phyloP scores from a whole-genome alignment of 441 rosid genomes.

The Hura crepitans region DNA sequence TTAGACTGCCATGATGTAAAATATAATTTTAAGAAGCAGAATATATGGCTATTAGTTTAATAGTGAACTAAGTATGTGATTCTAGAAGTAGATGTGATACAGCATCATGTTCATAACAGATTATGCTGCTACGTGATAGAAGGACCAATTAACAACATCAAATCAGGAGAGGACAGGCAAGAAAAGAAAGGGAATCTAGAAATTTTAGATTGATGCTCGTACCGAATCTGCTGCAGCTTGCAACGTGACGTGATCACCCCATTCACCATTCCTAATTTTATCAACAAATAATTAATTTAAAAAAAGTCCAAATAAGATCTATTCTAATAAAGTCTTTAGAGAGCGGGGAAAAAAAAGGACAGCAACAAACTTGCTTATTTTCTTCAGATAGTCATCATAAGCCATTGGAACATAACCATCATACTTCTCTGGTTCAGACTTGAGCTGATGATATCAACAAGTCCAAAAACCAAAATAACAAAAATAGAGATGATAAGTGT shows the following conservation, averaged over 20 bases:
- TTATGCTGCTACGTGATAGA: neutral
- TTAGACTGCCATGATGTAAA: neutral
- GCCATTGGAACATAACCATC: constrained; percentile 75
- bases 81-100: neutral
- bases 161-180: neutral
- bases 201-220: constrained; percentile 15
- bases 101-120: neutral
- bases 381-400: constrained; percentile 57
- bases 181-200: neutral
- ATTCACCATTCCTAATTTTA: constrained; percentile 64
- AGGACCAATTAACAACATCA: neutral
- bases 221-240: constrained; percentile 92
- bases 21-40: neutral
- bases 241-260: constrained; percentile 93
- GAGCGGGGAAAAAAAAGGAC: neutral
- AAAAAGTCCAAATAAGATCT: constrained; percentile 1
- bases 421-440: constrained; percentile 47
- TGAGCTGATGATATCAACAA: constrained; percentile 50
- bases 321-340: neutral
- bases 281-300: neutral
- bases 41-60: neutral
- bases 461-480: neutral
- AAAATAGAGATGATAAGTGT: constrained; percentile 1
- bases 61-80: neutral
- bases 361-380: constrained; percentile 55